Evolutionary conservation across 148 eudicot species (phyloP).

Genomic region (Rhododendron vialii): DNA sequence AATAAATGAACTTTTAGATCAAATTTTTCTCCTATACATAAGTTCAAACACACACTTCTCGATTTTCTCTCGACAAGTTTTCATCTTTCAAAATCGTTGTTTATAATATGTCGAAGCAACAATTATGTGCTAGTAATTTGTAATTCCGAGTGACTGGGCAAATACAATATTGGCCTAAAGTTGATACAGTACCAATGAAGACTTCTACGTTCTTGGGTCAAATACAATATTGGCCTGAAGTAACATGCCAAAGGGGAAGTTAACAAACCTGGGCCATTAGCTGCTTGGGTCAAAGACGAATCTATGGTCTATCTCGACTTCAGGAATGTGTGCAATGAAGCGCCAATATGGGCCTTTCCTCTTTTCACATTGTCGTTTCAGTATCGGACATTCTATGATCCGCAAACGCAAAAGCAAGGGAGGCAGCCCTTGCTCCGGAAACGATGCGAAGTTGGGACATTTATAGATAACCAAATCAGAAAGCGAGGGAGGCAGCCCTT

Average conservation of each 20-base stretch:
- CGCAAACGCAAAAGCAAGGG: background rate
- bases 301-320: background rate
- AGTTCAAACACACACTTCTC: too few species aligned
- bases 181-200: too few species aligned
- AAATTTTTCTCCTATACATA: too few species aligned
- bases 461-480: fast-evolving
- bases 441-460: background rate
- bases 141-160: background rate
- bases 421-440: background rate
- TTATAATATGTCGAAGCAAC: background rate
- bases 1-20: too few species aligned
- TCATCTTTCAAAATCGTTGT: too few species aligned
- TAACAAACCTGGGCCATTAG: background rate
- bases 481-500: background rate
- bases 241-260: background rate
- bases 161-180: background rate
- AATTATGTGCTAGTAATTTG: background rate
- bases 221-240: too few species aligned
- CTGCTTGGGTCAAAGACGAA: background rate
- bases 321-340: background rate
- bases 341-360: background rate
- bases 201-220: background rate
- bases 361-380: background rate
- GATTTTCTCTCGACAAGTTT: too few species aligned
- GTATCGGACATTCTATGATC: background rate